These are phyloP conservation scores for Tuber magnatum DNA, from an alignment of 495 filamentous ascomycete species.

Conservation along the genomic window DNA sequence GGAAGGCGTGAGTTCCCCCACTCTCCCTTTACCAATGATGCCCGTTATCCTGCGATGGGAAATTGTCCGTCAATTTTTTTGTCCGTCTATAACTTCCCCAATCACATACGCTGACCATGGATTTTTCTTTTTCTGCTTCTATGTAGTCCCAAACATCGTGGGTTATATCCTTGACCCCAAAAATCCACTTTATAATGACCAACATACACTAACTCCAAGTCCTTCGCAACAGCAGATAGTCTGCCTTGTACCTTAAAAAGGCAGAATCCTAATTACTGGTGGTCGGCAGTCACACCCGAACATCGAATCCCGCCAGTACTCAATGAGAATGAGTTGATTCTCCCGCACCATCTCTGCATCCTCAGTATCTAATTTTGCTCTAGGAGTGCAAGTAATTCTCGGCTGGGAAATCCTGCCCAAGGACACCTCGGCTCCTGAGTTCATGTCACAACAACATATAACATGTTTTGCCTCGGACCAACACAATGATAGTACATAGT, in stretches of 20 bases:
- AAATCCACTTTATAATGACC: neutral
- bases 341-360: neutral
- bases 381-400: neutral
- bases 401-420: neutral
- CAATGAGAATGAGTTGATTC: neutral
- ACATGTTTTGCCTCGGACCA: neutral
- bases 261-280: conserved; percentile 3
- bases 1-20: conserved; percentile 1
- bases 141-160: neutral
- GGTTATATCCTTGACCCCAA: conserved; percentile 5
- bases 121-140: neutral
- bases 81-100: neutral
- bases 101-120: neutral
- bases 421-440: neutral
- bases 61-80: neutral
- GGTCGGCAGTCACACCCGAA: neutral
- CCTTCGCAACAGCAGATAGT: neutral
- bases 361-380: neutral
- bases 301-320: neutral
- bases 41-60: neutral
- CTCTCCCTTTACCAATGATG: neutral
- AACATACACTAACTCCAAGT: neutral
- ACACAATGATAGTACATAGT: neutral
- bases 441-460: neutral
- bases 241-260: neutral